Evolutionary conservation across 176 grass and related monocot species (phyloP).

Genomic region (Zea luxurians): DNA sequence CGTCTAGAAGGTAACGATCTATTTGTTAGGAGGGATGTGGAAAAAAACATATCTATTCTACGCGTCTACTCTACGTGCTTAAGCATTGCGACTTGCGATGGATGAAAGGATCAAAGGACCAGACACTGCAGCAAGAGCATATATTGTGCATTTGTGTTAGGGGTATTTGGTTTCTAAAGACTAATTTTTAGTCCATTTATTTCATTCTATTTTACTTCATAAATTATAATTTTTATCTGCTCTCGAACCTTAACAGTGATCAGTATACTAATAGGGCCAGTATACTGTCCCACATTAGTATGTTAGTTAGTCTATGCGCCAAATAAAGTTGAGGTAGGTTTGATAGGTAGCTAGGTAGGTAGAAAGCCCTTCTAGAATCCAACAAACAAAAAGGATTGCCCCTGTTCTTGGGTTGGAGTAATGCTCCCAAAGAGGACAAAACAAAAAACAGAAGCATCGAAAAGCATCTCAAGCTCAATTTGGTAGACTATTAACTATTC

Average conservation of each 20-base stretch:
- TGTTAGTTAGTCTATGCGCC: constrained; percentile 31
- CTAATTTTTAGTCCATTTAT: no score
- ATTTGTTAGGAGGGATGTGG: no score
- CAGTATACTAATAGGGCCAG: background rate
- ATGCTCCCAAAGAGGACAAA: constrained; percentile 6
- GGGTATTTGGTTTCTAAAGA: no score
- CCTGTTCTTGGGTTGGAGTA: constrained; percentile 9
- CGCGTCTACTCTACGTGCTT: no score
- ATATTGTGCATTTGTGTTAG: no score
- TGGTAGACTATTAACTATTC: constrained; percentile 41
- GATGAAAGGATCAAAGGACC: no score
- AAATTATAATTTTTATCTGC: background rate
- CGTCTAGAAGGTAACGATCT: no score
- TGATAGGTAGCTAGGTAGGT: constrained; percentile 32
- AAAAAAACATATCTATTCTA: no score
- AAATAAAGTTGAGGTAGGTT: constrained; percentile 37
- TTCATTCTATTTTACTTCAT: no score
- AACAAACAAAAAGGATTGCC: constrained; percentile 35
- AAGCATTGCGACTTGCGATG: no score
- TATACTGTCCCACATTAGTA: constrained; percentile 3
- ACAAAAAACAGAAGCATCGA: constrained; percentile 25
- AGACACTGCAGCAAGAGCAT: no score
- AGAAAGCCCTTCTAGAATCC: constrained; percentile 54
- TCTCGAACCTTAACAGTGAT: constrained; percentile 14
- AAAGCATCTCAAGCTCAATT: constrained; percentile 22